Evolutionary conservation across 345 rosid genomes (phyloP).

Genomic region (Nephelium lappaceum): DNA sequence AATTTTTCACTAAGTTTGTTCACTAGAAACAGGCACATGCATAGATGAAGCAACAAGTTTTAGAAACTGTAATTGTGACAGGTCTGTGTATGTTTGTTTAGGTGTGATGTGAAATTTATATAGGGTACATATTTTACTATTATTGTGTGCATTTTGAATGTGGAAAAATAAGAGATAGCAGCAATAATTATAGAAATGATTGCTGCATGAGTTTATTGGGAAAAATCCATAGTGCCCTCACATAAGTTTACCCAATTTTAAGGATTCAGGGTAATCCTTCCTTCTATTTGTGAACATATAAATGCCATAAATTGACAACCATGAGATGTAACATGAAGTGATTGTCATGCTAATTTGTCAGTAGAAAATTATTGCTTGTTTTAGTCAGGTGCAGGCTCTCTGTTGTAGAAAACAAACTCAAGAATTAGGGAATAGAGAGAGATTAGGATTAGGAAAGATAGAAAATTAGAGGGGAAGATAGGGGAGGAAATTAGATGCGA

Average conservation of each 20-base stretch:
- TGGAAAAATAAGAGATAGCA: neutral
- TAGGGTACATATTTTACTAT: neutral
- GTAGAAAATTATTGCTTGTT: neutral
- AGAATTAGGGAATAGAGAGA: neutral
- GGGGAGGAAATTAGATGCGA: neutral
- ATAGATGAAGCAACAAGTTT: neutral
- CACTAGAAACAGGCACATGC: neutral
- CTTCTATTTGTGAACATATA: neutral
- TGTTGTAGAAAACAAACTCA: neutral
- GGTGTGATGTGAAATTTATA: too few species aligned
- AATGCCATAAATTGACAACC: neutral
- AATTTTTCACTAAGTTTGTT: neutral
- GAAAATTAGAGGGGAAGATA: neutral
- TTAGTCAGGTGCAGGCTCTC: neutral
- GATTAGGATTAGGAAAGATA: neutral
- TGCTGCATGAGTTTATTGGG: neutral
- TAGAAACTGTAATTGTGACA: neutral
- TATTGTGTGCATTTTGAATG: slow-evolving; percentile 4
- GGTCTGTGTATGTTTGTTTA: too few species aligned
- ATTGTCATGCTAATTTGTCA: neutral
- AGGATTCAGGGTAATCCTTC: neutral
- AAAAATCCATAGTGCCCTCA: neutral
- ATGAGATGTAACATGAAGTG: neutral
- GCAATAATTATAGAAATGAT: neutral
- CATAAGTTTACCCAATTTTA: neutral